A percentile compares a stretch with the other conserved stretches of the same genome.
Conservation (phyloP, 352 stramenopile species). For the Globisporangium perplexum region DNA sequence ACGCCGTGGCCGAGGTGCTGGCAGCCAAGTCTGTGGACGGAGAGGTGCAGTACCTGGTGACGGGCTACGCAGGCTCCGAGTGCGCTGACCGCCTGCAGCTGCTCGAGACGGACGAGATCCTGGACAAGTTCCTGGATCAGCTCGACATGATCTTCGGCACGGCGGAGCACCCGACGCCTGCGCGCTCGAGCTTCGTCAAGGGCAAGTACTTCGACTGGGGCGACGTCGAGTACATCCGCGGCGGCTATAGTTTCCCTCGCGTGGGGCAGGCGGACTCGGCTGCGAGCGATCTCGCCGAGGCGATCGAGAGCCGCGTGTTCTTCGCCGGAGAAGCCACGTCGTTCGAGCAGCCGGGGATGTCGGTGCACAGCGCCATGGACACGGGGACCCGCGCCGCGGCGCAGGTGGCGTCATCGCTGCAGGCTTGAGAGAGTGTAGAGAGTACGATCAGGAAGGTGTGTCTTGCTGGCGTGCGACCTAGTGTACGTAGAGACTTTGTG, state of each 20-base stretch:
- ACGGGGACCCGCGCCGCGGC: conserved; percentile 61
- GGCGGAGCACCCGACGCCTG: conserved; percentile 42
- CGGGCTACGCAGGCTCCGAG: conserved; percentile 60
- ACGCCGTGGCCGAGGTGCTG: conserved; percentile 18
- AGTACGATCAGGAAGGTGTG: background rate
- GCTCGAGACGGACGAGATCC: conserved; percentile 43
- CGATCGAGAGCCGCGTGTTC: conserved; percentile 67
- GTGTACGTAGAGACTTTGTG: background rate
- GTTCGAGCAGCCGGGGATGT: conserved; percentile 78
- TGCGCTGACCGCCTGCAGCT: conserved; percentile 52
- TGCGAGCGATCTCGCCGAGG: conserved; percentile 43
- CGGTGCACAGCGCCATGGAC: conserved; percentile 77
- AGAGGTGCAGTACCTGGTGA: conserved; percentile 63
- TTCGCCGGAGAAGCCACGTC: conserved; percentile 79
- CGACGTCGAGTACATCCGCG: conserved; percentile 56
- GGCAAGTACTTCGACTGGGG: conserved; percentile 80
- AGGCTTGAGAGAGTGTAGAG: conserved; percentile 4
- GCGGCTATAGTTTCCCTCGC: conserved; percentile 71
- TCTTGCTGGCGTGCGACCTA: too few relatives aligned
- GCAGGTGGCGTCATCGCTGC: conserved; percentile 43
- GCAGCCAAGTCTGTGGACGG: conserved; percentile 6
- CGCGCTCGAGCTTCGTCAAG: conserved; percentile 55
- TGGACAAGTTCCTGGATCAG: conserved; percentile 60
- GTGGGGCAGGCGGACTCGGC: conserved; percentile 64
- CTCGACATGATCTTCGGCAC: conserved; percentile 75